Conservation (phyloP, 768 basidiomycete species). For the Amanita polypyramis region DNA sequence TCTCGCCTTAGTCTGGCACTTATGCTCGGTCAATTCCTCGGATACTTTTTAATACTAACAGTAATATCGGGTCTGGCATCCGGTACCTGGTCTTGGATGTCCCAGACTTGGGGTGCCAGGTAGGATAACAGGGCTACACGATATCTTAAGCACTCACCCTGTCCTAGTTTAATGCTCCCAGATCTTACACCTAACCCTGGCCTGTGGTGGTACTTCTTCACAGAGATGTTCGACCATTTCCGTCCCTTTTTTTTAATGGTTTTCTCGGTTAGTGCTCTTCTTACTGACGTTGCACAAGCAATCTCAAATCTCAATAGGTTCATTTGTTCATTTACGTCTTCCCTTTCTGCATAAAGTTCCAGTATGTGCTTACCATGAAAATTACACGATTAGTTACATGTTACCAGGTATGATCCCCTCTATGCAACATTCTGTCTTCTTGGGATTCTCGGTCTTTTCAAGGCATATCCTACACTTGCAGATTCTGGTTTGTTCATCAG, state of each 20-base stretch:
- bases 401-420: constrained; percentile 67
- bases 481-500: constrained; percentile 83
- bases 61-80: constrained; percentile 43
- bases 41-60: constrained; percentile 39
- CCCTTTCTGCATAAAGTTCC: constrained; percentile 84
- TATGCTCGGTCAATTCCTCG: constrained; percentile 37
- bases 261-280: constrained; percentile 59
- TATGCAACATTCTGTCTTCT: constrained; percentile 68
- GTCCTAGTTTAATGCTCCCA: constrained; percentile 60
- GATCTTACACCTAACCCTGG: constrained; percentile 93
- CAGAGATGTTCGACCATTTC: constrained; percentile 99
- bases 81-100: constrained; percentile 59
- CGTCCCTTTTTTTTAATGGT: constrained; percentile 91
- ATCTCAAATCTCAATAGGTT: constrained; percentile 30
- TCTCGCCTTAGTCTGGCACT: constrained; percentile 21
- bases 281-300: not conserved
- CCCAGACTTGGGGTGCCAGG: constrained; percentile 82
- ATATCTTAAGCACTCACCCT: constrained; percentile 1
- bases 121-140: constrained; percentile 22
- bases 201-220: constrained; percentile 99
- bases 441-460: constrained; percentile 77
- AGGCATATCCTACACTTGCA: constrained; percentile 85
- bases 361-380: constrained; percentile 31
- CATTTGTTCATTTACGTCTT: constrained; percentile 76
- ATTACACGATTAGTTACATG: not conserved